Conservation (phyloP, 257 asterid species). For the Forsythia viridissima region DNA sequence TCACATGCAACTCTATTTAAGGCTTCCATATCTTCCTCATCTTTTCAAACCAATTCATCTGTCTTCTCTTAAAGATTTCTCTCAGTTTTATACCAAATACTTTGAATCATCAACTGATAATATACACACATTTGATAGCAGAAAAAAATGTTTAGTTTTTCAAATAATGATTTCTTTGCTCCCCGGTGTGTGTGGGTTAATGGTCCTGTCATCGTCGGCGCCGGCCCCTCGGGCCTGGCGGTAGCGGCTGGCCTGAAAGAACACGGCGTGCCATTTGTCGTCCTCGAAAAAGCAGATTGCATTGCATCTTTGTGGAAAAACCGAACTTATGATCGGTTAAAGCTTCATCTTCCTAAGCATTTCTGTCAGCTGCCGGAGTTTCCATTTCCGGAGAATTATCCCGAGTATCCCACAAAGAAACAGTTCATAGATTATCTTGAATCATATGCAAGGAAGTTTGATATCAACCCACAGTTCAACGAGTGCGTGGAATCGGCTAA, state of each 20-base stretch:
- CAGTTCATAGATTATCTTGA: conserved; percentile 65
- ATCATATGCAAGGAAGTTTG: conserved; percentile 43
- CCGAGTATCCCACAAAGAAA: conserved; percentile 53
- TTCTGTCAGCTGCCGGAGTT: conserved; percentile 59
- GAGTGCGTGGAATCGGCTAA: conserved; percentile 60
- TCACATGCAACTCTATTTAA: conserved; percentile 55
- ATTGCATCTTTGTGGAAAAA: conserved; percentile 56
- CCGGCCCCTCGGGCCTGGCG: conserved; percentile 64
- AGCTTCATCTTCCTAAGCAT: conserved; percentile 54
- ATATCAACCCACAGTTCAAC: conserved; percentile 50
- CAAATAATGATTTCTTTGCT: conserved; percentile 25
- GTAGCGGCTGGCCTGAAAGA: conserved; percentile 49
- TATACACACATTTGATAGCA: background rate
- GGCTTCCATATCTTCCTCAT: conserved; percentile 16
- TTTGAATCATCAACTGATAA: background rate
- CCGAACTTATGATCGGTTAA: conserved; percentile 46
- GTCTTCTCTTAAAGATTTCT: background rate
- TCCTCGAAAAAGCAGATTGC: conserved; percentile 49
- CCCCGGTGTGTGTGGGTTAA: conserved; percentile 61
- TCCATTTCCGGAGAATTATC: conserved; percentile 64
- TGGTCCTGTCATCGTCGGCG: conserved; percentile 71
- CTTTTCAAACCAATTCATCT: conserved; percentile 19
- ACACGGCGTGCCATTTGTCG: conserved; percentile 38
- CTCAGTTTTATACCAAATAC: background rate
- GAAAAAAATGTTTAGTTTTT: conserved; percentile 38